Percentiles rank a stretch among this genome's conserved stretches.
These are phyloP conservation scores for Aciculosporium take DNA, from an alignment of 2,329 filamentous ascomycete genomes.

Conservation along the genomic window DNA sequence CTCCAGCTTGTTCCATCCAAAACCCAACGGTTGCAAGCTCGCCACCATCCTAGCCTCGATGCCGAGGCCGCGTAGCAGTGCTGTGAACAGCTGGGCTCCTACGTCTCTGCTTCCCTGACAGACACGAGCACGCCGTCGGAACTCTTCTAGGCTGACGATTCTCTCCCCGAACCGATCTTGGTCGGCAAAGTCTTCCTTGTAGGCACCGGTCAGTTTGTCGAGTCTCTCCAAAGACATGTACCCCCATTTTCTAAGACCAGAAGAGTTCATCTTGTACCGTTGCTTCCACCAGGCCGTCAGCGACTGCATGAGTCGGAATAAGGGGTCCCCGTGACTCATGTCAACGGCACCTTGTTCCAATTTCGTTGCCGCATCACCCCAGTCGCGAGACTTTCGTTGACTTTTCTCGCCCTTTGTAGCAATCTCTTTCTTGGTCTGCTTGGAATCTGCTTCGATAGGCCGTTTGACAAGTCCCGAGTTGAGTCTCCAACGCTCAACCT, in stretches of 20 bases:
- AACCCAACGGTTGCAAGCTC: constrained; percentile 74
- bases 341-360: constrained; percentile 59
- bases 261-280: constrained; percentile 60
- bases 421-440: constrained; percentile 14
- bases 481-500: constrained; percentile 58
- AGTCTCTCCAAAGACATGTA: constrained; percentile 69
- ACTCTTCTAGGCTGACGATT: constrained; percentile 50
- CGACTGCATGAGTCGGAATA: constrained; percentile 60
- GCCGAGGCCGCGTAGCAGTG: constrained; percentile 64
- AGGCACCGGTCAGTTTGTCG: constrained; percentile 58
- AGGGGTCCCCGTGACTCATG: constrained; percentile 68
- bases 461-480: constrained; percentile 48
- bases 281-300: constrained; percentile 83
- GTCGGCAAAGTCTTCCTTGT: constrained; percentile 48
- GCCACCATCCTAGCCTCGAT: constrained; percentile 73
- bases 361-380: constrained; percentile 54
- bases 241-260: constrained; percentile 75
- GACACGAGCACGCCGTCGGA: constrained; percentile 51
- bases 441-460: constrained; percentile 13
- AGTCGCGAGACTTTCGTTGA: constrained; percentile 39
- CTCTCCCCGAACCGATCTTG: constrained; percentile 60
- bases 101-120: constrained; percentile 77
- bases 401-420: constrained; percentile 11
- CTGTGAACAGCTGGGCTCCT: constrained; percentile 80
- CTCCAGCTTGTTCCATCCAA: constrained; percentile 80